A percentile compares a stretch with the other conserved stretches of the same genome.
Conservation (phyloP, 768 basidiomycete genomes). For the Pluteus cervinus region DNA sequence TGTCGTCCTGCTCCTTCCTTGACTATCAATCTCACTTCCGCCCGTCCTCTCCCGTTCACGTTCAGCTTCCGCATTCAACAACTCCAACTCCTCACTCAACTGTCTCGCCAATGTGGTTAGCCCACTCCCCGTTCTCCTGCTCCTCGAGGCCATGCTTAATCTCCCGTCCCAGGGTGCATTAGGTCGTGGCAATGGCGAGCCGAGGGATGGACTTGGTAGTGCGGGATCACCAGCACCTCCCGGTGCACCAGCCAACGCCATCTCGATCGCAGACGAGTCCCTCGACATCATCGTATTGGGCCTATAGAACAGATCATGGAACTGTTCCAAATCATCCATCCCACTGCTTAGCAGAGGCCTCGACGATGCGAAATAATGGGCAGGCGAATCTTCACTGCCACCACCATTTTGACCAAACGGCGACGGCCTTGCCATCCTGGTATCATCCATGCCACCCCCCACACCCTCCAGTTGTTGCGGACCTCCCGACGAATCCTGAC, state of each 20-base stretch:
- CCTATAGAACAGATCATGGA: conserved; percentile 68
- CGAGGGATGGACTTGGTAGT: no score
- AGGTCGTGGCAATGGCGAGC: not conserved
- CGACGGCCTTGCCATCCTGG: no score
- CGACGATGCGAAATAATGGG: conserved; percentile 6
- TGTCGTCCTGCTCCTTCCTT: conserved; percentile 2
- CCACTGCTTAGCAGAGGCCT: conserved; percentile 38
- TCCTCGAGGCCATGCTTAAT: conserved; percentile 17
- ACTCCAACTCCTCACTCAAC: conserved; percentile 43
- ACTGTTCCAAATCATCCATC: conserved; percentile 68
- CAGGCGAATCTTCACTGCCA: no score
- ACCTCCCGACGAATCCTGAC: no score
- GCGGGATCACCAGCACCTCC: no score
- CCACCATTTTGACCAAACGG: no score
- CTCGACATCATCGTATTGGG: conserved; percentile 26
- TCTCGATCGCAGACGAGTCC: conserved; percentile 11
- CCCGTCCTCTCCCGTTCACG: conserved; percentile 15
- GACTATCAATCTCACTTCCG: not conserved
- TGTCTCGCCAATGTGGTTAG: conserved; percentile 46
- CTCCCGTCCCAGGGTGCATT: conserved; percentile 31
- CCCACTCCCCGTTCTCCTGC: conserved; percentile 35
- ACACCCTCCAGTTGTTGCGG: no score
- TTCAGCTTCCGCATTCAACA: conserved; percentile 22
- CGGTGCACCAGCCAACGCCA: no score
- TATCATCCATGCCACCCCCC: no score